phyloP scores from a whole-genome alignment of 345 rosid species.

The Hibiscus trionum region DNA sequence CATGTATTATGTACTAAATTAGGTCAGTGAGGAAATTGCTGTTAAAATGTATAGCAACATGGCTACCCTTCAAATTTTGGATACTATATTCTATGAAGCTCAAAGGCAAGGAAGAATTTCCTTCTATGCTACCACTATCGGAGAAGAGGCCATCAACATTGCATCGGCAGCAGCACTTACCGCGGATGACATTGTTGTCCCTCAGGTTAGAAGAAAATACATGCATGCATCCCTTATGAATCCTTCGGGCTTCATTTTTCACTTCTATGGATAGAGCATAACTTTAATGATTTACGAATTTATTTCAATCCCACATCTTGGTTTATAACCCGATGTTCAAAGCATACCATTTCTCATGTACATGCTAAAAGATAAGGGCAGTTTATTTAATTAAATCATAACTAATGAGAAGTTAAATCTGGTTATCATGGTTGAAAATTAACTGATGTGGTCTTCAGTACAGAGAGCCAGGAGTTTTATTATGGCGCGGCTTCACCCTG shows the following conservation, averaged over 20 bases:
- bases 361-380: not conserved
- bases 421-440: not conserved
- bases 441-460: slow-evolving; percentile 24
- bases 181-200: slow-evolving; percentile 30
- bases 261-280: not conserved
- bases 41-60: slow-evolving; percentile 39
- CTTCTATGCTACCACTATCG: slow-evolving; percentile 39
- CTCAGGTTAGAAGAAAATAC: slow-evolving; percentile 30
- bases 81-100: slow-evolving; percentile 40
- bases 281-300: not conserved
- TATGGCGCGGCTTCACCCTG: slow-evolving; percentile 79
- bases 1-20: not conserved
- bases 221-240: not conserved
- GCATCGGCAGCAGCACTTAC: slow-evolving; percentile 54
- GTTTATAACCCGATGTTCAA: not conserved
- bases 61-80: slow-evolving; percentile 49
- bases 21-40: slow-evolving; percentile 40
- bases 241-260: not conserved
- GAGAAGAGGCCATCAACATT: slow-evolving; percentile 51
- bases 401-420: not conserved
- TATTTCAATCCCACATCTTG: no score
- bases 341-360: not conserved
- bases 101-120: slow-evolving; percentile 56
- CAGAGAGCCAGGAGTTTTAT: slow-evolving; percentile 51
- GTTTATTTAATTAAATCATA: not conserved